phyloP scores from a whole-genome alignment of 2,329 filamentous ascomycete genomes.

The Fusarium sp. region DNA sequence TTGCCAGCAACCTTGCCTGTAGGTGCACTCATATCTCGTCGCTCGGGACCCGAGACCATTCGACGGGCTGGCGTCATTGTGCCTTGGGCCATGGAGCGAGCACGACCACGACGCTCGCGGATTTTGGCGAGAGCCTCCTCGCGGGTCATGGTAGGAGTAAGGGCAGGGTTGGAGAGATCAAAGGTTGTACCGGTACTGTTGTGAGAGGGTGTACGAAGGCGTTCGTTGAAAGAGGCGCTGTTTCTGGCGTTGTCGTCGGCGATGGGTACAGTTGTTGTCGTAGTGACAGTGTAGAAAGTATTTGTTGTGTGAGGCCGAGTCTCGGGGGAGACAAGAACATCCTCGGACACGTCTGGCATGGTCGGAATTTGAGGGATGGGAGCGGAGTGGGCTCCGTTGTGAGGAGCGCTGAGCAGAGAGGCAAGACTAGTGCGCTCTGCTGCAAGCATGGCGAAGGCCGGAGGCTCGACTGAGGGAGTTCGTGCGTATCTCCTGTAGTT shows the following conservation, averaged over 20 bases:
- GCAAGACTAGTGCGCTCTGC: slow-evolving; percentile 69
- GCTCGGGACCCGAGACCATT: slow-evolving; percentile 63
- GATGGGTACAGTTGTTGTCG: slow-evolving; percentile 65
- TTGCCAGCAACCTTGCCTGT: slow-evolving; percentile 50
- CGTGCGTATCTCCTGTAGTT: slow-evolving; percentile 62
- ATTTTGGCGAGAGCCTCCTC: slow-evolving; percentile 83
- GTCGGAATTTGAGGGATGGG: slow-evolving; percentile 57
- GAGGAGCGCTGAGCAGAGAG: slow-evolving; percentile 70
- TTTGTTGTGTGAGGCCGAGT: slow-evolving; percentile 61
- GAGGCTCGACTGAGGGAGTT: slow-evolving; percentile 72
- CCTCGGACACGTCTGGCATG: slow-evolving; percentile 43
- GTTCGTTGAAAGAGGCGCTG: slow-evolving; percentile 59
- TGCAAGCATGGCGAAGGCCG: slow-evolving; percentile 66
- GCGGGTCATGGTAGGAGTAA: slow-evolving; percentile 75
- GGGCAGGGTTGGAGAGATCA: slow-evolving; percentile 67
- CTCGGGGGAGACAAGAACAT: slow-evolving; percentile 41
- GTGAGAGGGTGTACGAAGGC: slow-evolving; percentile 60
- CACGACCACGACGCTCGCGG: slow-evolving; percentile 76
- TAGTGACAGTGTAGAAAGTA: slow-evolving; percentile 61
- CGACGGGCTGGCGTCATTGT: slow-evolving; percentile 68
- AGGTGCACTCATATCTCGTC: slow-evolving; percentile 64
- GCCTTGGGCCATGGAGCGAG: slow-evolving; percentile 74
- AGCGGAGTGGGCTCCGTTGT: slow-evolving; percentile 52
- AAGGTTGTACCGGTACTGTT: slow-evolving; percentile 57
- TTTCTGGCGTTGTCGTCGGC: slow-evolving; percentile 57